phyloP scores from a whole-genome alignment of 805 yeast species.

The Yarrowia keelungensis region DNA sequence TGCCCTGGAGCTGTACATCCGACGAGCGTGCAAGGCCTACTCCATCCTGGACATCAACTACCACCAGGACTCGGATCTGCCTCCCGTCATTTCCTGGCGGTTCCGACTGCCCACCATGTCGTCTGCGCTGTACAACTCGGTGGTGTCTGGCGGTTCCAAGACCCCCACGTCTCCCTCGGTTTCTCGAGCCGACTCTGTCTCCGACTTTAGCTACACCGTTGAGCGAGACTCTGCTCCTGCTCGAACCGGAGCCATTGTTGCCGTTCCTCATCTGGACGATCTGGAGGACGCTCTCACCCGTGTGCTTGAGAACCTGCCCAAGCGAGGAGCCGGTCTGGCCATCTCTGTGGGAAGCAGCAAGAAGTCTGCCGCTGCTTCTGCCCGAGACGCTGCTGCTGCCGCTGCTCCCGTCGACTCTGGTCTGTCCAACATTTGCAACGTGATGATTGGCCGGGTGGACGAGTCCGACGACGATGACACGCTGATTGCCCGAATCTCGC shows the following conservation, averaged over 20 bases:
- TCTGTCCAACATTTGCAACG: conserved; percentile 81
- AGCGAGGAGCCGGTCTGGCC: conserved; percentile 50
- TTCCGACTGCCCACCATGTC: conserved; percentile 81
- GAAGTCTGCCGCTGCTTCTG: conserved; percentile 41
- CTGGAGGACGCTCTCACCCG: conserved; percentile 80
- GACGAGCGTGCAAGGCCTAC: conserved; percentile 97
- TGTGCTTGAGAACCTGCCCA: conserved; percentile 75
- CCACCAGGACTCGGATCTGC: conserved; percentile 54
- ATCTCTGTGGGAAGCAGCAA: conserved; percentile 47
- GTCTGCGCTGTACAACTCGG: conserved; percentile 75
- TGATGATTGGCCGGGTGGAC: conserved; percentile 74
- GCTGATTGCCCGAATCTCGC: conserved; percentile 66
- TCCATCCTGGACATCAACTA: conserved; percentile 79
- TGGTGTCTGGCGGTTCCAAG: conserved; percentile 45
- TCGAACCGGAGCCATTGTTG: conserved; percentile 84
- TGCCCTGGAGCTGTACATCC: conserved; percentile 94
- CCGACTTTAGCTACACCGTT: conserved; percentile 86
- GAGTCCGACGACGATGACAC: conserved; percentile 77
- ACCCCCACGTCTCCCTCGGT: conserved; percentile 41
- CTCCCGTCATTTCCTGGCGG: conserved; percentile 84
- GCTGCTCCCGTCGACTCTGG: conserved; percentile 44
- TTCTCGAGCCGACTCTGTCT: conserved; percentile 82
- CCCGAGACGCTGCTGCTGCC: conserved; percentile 41
- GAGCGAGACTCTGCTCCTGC: conserved; percentile 70
- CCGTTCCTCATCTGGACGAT: conserved; percentile 85